Conservation (phyloP, 2,329 filamentous ascomycete species). For the Orbilia javanica region DNA sequence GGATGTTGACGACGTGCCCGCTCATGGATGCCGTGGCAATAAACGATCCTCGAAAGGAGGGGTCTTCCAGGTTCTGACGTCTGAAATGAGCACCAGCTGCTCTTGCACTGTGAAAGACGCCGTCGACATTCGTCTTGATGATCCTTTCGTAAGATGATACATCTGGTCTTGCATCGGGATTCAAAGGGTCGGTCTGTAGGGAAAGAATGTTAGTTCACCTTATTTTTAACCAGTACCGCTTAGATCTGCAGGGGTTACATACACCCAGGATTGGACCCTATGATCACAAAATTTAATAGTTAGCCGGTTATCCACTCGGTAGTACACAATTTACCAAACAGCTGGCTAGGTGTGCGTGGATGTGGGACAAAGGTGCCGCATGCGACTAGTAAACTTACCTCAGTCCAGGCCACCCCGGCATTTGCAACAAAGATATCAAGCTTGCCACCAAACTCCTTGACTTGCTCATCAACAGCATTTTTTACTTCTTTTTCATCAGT, state of each 20-base stretch:
- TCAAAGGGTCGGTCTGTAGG: slow-evolving; percentile 25
- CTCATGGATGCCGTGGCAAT: slow-evolving; percentile 84
- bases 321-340: too few relatives aligned
- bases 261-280: slow-evolving; percentile 52
- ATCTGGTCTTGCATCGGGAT: slow-evolving; percentile 21
- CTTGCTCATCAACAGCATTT: slow-evolving; percentile 69
- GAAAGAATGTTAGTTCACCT: not conserved
- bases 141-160: slow-evolving; percentile 73
- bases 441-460: slow-evolving; percentile 77
- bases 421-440: slow-evolving; percentile 85
- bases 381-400: slow-evolving; percentile 17
- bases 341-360: too few relatives aligned
- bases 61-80: slow-evolving; percentile 73
- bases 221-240: too few relatives aligned
- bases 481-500: slow-evolving; percentile 70
- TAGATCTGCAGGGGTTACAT: not conserved
- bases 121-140: slow-evolving; percentile 78
- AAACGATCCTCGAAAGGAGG: slow-evolving; percentile 76
- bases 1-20: slow-evolving; percentile 81
- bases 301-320: not conserved
- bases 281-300: slow-evolving; percentile 4
- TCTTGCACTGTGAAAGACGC: slow-evolving; percentile 81
- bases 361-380: too few relatives aligned
- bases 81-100: slow-evolving; percentile 79
- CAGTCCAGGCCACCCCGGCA: slow-evolving; percentile 77